These are phyloP conservation scores for Aspergillus ochraceoroseus DNA, from an alignment of 2,329 filamentous ascomycete species.

Conservation along the genomic window DNA sequence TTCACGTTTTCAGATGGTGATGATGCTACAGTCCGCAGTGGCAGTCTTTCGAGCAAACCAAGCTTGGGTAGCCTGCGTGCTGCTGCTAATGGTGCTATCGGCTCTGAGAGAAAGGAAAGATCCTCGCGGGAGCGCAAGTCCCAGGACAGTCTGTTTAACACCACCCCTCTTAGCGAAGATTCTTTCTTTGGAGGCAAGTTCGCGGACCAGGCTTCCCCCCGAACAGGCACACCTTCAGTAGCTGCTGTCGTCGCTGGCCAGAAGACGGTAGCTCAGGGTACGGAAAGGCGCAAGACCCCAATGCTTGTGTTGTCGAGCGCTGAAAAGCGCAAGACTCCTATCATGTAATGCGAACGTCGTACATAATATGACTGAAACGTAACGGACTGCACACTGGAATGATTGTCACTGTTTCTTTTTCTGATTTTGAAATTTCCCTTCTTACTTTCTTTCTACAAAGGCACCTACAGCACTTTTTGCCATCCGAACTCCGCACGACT, in stretches of 20 bases:
- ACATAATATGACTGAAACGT: constrained; percentile 36
- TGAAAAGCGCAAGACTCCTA: constrained; percentile 79
- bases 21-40: constrained; percentile 68
- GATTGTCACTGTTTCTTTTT: constrained; percentile 18
- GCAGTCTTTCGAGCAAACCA: constrained; percentile 71
- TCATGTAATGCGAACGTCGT: constrained; percentile 48
- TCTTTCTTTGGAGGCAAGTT: constrained; percentile 55
- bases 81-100: constrained; percentile 77
- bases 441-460: constrained; percentile 3
- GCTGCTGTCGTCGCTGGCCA: constrained; percentile 46
- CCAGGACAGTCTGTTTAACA: constrained; percentile 51
- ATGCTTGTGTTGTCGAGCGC: constrained; percentile 82
- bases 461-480: background rate
- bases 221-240: constrained; percentile 34
- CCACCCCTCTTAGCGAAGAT: constrained; percentile 62
- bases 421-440: constrained; percentile 4
- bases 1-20: constrained; percentile 69
- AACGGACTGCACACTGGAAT: constrained; percentile 26
- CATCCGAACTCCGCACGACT: constrained; percentile 3
- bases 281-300: constrained; percentile 70
- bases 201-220: constrained; percentile 38
- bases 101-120: constrained; percentile 76
- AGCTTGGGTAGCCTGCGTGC: constrained; percentile 71
- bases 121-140: constrained; percentile 53
- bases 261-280: constrained; percentile 53